Evolutionary conservation across 1,284 basidiomycete species (phyloP).

Genomic region (Ceratobasidium sp.): DNA sequence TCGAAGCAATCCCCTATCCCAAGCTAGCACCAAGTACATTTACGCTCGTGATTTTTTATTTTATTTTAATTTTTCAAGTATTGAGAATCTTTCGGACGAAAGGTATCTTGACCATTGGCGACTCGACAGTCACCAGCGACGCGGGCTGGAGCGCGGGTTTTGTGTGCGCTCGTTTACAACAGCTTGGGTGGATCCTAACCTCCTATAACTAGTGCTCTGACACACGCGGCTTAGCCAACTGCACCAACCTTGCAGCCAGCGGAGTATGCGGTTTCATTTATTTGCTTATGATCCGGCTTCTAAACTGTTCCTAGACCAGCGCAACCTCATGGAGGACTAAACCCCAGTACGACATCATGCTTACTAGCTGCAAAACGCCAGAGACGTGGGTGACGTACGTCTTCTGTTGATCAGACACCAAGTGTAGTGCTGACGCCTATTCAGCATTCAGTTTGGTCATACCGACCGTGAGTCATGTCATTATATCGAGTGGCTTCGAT

Average conservation of each 20-base stretch:
- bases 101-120: conserved; percentile 29
- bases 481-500: neutral
- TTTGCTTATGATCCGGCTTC: too few relatives aligned
- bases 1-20: conserved; percentile 9
- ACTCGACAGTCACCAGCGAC: conserved; percentile 21
- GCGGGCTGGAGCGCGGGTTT: conserved; percentile 34
- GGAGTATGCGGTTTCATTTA: conserved; percentile 1
- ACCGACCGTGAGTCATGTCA: conserved; percentile 6
- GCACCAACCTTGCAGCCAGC: conserved; percentile 28
- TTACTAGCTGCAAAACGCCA: conserved; percentile 29
- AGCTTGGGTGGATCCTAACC: neutral
- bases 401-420: neutral
- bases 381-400: conserved; percentile 33
- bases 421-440: neutral
- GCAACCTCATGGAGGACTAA: conserved; percentile 11
- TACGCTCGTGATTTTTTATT: too few relatives aligned
- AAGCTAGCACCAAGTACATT: conserved; percentile 6
- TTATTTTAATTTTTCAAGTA: too few relatives aligned
- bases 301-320: neutral
- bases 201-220: conserved; percentile 7
- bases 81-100: neutral
- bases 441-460: conserved; percentile 28
- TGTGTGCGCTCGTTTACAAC: neutral
- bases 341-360: conserved; percentile 28
- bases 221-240: conserved; percentile 24